These are phyloP conservation scores for Onygena corvina DNA, from an alignment of 2,329 filamentous ascomycete species.

Conservation along the genomic window DNA sequence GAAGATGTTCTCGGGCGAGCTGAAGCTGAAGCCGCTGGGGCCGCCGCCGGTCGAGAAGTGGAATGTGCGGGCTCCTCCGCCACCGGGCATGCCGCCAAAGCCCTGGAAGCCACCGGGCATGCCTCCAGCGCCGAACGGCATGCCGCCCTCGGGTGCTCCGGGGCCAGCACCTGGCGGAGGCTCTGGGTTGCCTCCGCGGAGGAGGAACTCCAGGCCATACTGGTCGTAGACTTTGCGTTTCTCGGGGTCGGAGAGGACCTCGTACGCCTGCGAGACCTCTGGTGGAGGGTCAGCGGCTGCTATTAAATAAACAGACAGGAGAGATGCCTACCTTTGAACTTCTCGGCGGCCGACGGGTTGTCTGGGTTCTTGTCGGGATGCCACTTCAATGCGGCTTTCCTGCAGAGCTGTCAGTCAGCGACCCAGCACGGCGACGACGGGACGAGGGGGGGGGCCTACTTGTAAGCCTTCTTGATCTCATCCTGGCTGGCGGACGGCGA, in stretches of 20 bases:
- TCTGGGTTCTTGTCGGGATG: conserved; percentile 98
- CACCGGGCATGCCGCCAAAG: conserved; percentile 41
- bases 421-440: background rate
- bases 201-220: conserved; percentile 83
- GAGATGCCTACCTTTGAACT: conserved; percentile 61
- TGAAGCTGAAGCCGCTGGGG: conserved; percentile 66
- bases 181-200: conserved; percentile 64
- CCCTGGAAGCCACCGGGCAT: conserved; percentile 43
- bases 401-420: conserved; percentile 25
- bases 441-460: conserved; percentile 41
- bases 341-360: conserved; percentile 71
- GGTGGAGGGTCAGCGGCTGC: conserved; percentile 14
- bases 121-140: conserved; percentile 37
- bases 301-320: background rate
- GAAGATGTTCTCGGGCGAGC: conserved; percentile 73
- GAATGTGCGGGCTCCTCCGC: conserved; percentile 35
- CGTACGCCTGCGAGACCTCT: conserved; percentile 93
- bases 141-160: conserved; percentile 30
- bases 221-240: conserved; percentile 94
- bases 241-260: conserved; percentile 92
- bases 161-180: conserved; percentile 44
- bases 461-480: conserved; percentile 94
- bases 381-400: conserved; percentile 78
- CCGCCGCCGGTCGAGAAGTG: conserved; percentile 39
- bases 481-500: conserved; percentile 73